These are phyloP conservation scores for Pythium plurisporium DNA, from an alignment of 352 stramenopile species.

Conservation along the genomic window DNA sequence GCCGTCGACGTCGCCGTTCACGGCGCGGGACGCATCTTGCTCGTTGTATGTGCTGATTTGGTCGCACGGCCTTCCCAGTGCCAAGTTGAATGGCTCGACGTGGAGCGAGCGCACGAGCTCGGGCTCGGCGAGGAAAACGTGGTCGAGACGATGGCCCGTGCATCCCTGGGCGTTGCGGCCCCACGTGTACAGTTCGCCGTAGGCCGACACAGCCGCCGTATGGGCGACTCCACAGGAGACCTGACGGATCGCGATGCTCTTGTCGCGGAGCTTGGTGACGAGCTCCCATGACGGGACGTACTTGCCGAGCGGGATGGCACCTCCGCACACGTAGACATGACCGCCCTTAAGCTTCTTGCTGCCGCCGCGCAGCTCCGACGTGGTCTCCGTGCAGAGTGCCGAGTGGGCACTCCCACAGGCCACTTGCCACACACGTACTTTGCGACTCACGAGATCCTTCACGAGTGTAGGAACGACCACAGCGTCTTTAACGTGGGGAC, in stretches of 20 bases:
- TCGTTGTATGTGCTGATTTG: constrained; percentile 92
- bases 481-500: constrained; percentile 49
- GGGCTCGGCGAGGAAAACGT: constrained; percentile 70
- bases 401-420: constrained; percentile 78
- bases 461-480: constrained; percentile 80
- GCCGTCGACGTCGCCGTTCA: constrained; percentile 78
- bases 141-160: constrained; percentile 72
- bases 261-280: constrained; percentile 42
- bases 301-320: constrained; percentile 75
- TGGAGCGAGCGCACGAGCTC: constrained; percentile 78
- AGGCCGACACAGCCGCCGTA: constrained; percentile 83
- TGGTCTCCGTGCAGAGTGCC: constrained; percentile 69
- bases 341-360: constrained; percentile 73
- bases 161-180: constrained; percentile 88
- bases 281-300: constrained; percentile 70
- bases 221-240: constrained; percentile 88
- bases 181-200: constrained; percentile 92
- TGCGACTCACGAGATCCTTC: constrained; percentile 49
- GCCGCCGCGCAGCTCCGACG: constrained; percentile 44
- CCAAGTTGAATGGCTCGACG: constrained; percentile 87
- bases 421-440: constrained; percentile 76
- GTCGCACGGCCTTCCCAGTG: constrained; percentile 57
- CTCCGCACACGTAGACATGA: constrained; percentile 85
- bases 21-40: constrained; percentile 67
- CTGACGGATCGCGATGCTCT: constrained; percentile 44